phyloP scores from a whole-genome alignment of 306 rosid species.

The Pueraria montana region DNA sequence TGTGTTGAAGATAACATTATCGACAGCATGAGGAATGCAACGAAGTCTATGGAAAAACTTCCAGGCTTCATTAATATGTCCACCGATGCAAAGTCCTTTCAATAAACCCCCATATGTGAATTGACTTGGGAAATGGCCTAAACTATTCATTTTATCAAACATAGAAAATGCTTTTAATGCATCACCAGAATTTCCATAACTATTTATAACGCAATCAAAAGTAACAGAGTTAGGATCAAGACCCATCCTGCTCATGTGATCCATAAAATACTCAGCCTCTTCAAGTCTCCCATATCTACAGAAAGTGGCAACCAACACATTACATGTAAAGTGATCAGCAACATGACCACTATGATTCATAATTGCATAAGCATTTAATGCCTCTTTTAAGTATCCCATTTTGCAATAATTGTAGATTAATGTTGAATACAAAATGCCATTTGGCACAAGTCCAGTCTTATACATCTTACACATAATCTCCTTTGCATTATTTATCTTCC shows the following conservation, averaged over 20 bases:
- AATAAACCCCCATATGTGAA: slow-evolving; percentile 72
- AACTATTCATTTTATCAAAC: slow-evolving; percentile 71
- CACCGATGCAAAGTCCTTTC: slow-evolving; percentile 74
- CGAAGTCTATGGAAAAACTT: slow-evolving; percentile 57
- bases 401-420: slow-evolving; percentile 76
- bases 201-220: slow-evolving; percentile 69
- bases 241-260: slow-evolving; percentile 74
- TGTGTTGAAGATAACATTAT: slow-evolving; percentile 70
- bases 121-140: slow-evolving; percentile 71
- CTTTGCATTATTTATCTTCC: slow-evolving; percentile 68
- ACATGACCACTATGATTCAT: slow-evolving; percentile 65
- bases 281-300: slow-evolving; percentile 65
- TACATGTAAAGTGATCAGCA: slow-evolving; percentile 68
- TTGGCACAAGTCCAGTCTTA: slow-evolving; percentile 65
- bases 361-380: slow-evolving; percentile 64
- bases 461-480: slow-evolving; percentile 75
- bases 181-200: slow-evolving; percentile 69
- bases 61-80: slow-evolving; percentile 67
- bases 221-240: slow-evolving; percentile 64
- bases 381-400: slow-evolving; percentile 66
- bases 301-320: slow-evolving; percentile 63
- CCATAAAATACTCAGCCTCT: slow-evolving; percentile 75
- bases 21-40: slow-evolving; percentile 62
- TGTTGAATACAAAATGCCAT: slow-evolving; percentile 67
- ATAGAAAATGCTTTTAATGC: slow-evolving; percentile 64